Percentiles rank a stretch among this genome's conserved stretches.
Conservation (phyloP, 108 stramenopile genomes). For the Aurantiochytrium sp. region DNA sequence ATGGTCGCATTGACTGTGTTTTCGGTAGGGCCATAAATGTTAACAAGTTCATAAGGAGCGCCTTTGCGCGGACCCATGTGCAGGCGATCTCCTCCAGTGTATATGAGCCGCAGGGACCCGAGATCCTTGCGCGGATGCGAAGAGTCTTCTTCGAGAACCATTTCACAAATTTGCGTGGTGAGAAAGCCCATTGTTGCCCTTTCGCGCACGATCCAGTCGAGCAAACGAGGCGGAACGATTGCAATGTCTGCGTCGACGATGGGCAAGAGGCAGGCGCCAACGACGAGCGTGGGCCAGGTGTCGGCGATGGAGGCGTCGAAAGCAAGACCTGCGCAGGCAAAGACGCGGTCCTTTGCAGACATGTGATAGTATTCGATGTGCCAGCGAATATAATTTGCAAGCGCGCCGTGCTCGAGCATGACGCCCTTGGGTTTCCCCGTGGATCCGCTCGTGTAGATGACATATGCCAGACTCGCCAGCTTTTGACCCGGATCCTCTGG, state of each 20-base stretch:
- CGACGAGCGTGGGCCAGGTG: not conserved
- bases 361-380: not conserved
- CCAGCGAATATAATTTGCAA: not conserved
- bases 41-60: not conserved
- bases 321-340: not conserved
- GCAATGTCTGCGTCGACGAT: not conserved
- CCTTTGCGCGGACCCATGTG: not conserved
- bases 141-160: not conserved
- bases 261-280: not conserved
- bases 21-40: conserved; percentile 1
- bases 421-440: conserved; percentile 16
- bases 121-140: not conserved
- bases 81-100: not conserved
- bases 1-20: not conserved
- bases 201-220: conserved; percentile 9
- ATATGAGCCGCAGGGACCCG: not conserved
- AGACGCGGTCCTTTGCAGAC: not conserved
- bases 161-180: conserved; percentile 10
- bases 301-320: conserved; percentile 2
- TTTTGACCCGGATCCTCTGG: not conserved
- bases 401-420: not conserved
- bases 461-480: not conserved
- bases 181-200: conserved; percentile 5
- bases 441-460: not conserved
- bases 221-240: not conserved